phyloP scores from a whole-genome alignment of 371 early-diverging fungal species.

The Actinomortierella ambigua region DNA sequence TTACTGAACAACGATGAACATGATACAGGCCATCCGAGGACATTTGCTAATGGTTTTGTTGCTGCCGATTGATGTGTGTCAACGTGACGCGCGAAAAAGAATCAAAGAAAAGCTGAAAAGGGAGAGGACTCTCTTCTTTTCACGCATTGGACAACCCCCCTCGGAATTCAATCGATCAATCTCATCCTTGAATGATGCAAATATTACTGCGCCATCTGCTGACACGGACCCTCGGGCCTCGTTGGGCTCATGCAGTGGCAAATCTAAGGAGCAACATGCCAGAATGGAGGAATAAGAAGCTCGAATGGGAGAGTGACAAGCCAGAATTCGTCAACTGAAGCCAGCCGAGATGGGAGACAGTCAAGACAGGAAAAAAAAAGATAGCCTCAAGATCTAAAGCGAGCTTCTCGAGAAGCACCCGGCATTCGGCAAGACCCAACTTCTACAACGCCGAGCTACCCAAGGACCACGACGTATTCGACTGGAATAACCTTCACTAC shows the following conservation, averaged over 20 bases:
- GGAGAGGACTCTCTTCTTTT: too few species aligned
- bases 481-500: slow-evolving; percentile 5
- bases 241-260: slow-evolving; percentile 2
- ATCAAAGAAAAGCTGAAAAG: too few species aligned
- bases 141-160: too few species aligned
- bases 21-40: too few species aligned
- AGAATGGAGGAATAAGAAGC: not conserved
- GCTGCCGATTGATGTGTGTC: too few species aligned
- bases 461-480: not conserved
- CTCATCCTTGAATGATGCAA: too few species aligned
- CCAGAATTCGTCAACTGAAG: not conserved
- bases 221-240: slow-evolving; percentile 4
- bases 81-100: too few species aligned
- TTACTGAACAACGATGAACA: too few species aligned
- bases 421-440: not conserved
- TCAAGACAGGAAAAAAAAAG: not conserved
- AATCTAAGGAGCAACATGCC: not conserved
- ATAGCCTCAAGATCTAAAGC: not conserved
- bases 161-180: too few species aligned
- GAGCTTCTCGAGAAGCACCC: slow-evolving; percentile 2
- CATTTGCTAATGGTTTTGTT: too few species aligned
- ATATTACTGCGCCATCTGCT: not conserved
- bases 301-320: not conserved
- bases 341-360: not conserved
- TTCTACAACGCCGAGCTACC: slow-evolving; percentile 1